Percentiles rank a stretch among this genome's conserved stretches.
These are phyloP conservation scores for Aspergillus chevalieri DNA, from an alignment of 2,329 filamentous ascomycete species.

Conservation along the genomic window DNA sequence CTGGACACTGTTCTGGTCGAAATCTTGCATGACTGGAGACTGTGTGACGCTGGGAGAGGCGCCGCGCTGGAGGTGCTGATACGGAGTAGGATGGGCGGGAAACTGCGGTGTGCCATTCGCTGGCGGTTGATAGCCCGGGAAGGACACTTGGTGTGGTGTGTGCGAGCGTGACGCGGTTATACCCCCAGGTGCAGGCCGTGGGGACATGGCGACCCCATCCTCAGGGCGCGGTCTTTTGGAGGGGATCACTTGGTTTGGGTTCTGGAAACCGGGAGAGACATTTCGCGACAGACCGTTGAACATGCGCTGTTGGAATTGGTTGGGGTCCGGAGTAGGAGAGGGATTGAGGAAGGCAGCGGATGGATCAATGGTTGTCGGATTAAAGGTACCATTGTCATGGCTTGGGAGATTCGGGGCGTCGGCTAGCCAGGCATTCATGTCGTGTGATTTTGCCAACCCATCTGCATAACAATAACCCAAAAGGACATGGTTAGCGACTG, in stretches of 20 bases:
- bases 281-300: slow-evolving; percentile 81
- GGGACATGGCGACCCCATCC: slow-evolving; percentile 78
- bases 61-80: slow-evolving; percentile 75
- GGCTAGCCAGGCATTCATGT: slow-evolving; percentile 49
- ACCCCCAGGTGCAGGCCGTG: slow-evolving; percentile 67
- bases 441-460: slow-evolving; percentile 43
- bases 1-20: slow-evolving; percentile 60
- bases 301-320: slow-evolving; percentile 56
- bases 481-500: not conserved
- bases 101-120: slow-evolving; percentile 58
- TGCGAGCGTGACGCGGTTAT: slow-evolving; percentile 81
- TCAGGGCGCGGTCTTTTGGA: slow-evolving; percentile 83
- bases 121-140: slow-evolving; percentile 63
- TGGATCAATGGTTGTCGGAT: slow-evolving; percentile 41
- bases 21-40: slow-evolving; percentile 82
- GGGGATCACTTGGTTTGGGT: slow-evolving; percentile 75
- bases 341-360: slow-evolving; percentile 44
- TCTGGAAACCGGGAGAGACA: slow-evolving; percentile 70
- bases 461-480: slow-evolving; percentile 25
- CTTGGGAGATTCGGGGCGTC: slow-evolving; percentile 44
- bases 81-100: slow-evolving; percentile 58
- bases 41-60: slow-evolving; percentile 79
- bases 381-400: slow-evolving; percentile 45
- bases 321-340: slow-evolving; percentile 43
- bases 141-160: slow-evolving; percentile 75